Conservation (phyloP, 139 green algal genomes). For the Chlamydomonas asymmetrica region DNA sequence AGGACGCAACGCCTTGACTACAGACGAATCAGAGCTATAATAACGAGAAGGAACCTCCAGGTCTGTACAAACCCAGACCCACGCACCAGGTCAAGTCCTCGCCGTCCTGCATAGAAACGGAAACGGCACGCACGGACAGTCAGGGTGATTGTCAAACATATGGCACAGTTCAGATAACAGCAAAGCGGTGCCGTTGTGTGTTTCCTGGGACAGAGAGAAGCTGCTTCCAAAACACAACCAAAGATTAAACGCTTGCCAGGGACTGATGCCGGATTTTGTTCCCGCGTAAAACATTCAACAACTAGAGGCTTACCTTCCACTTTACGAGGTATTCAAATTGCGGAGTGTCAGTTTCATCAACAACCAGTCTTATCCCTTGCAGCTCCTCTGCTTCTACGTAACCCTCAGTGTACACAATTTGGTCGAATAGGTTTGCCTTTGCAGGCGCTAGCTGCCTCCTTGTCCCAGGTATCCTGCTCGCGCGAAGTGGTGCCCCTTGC, state of each 20-base stretch:
- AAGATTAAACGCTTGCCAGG: neutral
- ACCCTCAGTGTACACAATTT: constrained; percentile 15
- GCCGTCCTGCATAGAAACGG: constrained; percentile 18
- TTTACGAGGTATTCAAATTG: constrained; percentile 75
- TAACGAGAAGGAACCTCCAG: neutral
- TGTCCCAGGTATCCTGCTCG: no score
- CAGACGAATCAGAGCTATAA: neutral
- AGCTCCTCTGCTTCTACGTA: constrained; percentile 63
- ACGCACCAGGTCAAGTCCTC: constrained; percentile 53
- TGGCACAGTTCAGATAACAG: no score
- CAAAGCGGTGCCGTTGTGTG: neutral
- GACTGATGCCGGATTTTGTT: neutral
- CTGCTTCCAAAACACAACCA: neutral
- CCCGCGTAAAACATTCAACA: neutral
- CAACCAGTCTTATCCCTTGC: constrained; percentile 54
- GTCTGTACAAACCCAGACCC: no score
- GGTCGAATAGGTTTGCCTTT: no score
- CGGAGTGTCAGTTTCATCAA: constrained; percentile 50
- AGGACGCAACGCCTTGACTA: neutral
- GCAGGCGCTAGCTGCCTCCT: no score
- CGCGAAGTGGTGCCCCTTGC: no score
- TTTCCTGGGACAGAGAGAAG: neutral
- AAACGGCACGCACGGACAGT: no score
- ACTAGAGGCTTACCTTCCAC: constrained; percentile 58
- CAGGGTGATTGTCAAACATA: neutral